Evolutionary conservation across 106 monocot species (phyloP), one percentile per base, ranked within the genome.

Genomic region (Apostasia ramifera): DNA sequence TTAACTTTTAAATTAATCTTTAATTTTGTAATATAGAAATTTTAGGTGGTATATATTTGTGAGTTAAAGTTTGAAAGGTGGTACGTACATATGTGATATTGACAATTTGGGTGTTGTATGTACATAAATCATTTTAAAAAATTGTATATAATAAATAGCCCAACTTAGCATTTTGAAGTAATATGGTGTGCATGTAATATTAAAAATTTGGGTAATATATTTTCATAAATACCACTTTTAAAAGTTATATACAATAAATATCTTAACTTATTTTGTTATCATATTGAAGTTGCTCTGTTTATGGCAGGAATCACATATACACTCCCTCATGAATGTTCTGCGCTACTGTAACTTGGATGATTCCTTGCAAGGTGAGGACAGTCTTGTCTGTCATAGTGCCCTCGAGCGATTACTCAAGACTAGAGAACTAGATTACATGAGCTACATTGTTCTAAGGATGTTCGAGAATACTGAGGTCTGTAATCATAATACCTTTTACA

Each of bases 361-460:
- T 66, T 83, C 87, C 52, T 74, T 97, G 4, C 82, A 83, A 80
- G 92, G 85, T 66, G 92, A 97, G 68, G 97, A 92, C 11, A 85
- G 97, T 75, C 81, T 92, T 68, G 77, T 97, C 53, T 92, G 89
- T 53, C 57, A 63, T 38, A 80, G 59, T 79, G 87, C 87, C 45
- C 64, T 89, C 56, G 92, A 92, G 47, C 79, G 86, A n/a, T 67
- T 97, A 53, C 81, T 77, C 60, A 85, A 83, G 77, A 90, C 89
- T 6, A 82, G 85, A 49, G 97, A 97, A 74, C 97, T 97, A 72
- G 97, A 97, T 74, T 97, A 97, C 79, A 97, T 97, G 97, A 97
- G 97, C 66, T 87, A 92, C 56, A 89, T 97, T 73, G 97, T 92
- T 68, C 77, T 97, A 6, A 86, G 97, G 55, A 81, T 97, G 97